Evolutionary conservation across 192 early-diverging fungal species (phyloP).

Genomic region (Coemansia sp.): DNA sequence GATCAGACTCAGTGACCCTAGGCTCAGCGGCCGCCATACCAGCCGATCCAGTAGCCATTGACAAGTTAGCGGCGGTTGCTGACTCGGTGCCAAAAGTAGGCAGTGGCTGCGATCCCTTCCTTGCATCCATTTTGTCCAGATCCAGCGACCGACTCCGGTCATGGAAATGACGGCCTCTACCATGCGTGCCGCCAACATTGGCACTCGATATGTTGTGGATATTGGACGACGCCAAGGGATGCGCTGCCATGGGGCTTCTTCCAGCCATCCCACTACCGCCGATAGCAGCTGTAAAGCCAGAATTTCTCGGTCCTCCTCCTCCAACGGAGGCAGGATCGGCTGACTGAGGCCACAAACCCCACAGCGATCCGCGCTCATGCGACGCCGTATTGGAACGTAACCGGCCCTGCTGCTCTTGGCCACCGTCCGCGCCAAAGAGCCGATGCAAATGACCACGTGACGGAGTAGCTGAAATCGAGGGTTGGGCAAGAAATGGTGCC

Average conservation of each 20-base stretch:
- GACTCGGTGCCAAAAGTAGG: not conserved
- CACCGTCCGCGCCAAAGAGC: slow-evolving; percentile 12
- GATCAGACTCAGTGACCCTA: slow-evolving; percentile 38
- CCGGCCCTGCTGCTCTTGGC: slow-evolving; percentile 12
- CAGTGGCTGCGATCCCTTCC: not conserved
- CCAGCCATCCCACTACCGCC: not conserved
- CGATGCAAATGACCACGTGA: slow-evolving; percentile 17
- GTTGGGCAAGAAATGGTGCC: not conserved
- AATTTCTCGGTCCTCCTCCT: not conserved
- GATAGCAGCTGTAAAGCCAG: not conserved
- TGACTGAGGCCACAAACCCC: slow-evolving; percentile 31
- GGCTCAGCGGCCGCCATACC: slow-evolving; percentile 27
- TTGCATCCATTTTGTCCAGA: slow-evolving; percentile 10
- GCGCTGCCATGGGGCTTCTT: not conserved
- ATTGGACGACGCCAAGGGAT: slow-evolving; percentile 4
- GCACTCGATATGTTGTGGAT: not conserved
- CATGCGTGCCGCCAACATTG: not conserved
- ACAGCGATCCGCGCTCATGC: slow-evolving; percentile 32
- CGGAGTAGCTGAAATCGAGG: slow-evolving; percentile 18
- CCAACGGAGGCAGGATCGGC: not conserved
- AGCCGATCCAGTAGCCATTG: not conserved
- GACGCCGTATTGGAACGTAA: slow-evolving; percentile 25
- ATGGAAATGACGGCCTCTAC: not conserved
- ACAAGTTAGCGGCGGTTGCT: not conserved
- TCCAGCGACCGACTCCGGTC: slow-evolving; percentile 50